Evolutionary conservation across 352 stramenopile species (phyloP).

Genomic region (Globisporangium cystogenes): DNA sequence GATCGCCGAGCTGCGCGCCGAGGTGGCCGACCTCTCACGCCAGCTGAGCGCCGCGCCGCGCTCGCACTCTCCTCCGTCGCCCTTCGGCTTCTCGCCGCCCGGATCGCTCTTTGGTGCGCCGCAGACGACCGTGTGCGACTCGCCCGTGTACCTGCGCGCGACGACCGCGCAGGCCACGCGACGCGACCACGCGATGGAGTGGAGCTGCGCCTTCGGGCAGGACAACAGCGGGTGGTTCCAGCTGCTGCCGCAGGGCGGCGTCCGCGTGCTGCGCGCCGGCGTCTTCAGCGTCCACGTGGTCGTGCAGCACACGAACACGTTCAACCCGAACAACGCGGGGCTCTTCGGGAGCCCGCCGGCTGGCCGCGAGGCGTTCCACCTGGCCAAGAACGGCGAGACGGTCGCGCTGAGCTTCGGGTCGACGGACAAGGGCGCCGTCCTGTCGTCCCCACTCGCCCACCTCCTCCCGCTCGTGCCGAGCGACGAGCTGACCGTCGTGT

Average conservation of each 20-base stretch:
- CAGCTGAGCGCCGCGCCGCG: background rate
- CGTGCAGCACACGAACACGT: constrained; percentile 6
- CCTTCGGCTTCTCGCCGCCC: background rate
- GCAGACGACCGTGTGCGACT: too few species aligned
- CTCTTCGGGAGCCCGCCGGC: background rate
- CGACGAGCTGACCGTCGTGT: constrained; percentile 7
- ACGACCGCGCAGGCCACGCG: background rate
- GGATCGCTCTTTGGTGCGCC: too few species aligned
- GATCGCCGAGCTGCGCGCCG: constrained; percentile 3
- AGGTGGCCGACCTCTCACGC: background rate
- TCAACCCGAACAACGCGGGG: background rate
- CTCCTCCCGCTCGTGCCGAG: background rate
- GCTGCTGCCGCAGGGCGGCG: background rate
- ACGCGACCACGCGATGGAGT: background rate
- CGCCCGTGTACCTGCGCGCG: background rate
- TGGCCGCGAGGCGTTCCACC: background rate
- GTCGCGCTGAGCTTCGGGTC: constrained; percentile 1
- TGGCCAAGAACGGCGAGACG: constrained; percentile 1
- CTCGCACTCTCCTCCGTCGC: background rate
- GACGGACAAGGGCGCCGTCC: background rate
- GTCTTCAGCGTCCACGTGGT: constrained; percentile 3
- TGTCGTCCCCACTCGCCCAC: constrained; percentile 2
- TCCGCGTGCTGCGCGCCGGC: background rate
- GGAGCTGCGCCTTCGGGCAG: background rate
- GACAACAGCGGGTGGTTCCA: background rate